phyloP scores from a whole-genome alignment of 371 early-diverging fungal species.

The Mortierella sp. region DNA sequence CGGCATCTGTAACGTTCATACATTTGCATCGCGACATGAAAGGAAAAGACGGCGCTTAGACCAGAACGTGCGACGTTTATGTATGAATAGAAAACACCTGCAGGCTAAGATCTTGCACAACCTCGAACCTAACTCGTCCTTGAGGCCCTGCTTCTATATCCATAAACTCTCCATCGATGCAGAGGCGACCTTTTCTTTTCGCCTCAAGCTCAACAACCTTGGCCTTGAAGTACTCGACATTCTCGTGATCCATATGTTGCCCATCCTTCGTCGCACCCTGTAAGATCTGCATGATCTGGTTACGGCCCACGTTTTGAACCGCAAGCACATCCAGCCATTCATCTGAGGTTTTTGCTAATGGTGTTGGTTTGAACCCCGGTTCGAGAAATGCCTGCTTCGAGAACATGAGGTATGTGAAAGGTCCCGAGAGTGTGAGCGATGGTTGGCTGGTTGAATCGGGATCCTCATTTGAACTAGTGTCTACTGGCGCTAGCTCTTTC shows the following conservation, averaged over 20 bases:
- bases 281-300: conserved; percentile 22
- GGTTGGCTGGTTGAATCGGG: not conserved
- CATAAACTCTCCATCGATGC: conserved; percentile 47
- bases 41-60: too few relatives aligned
- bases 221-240: conserved; percentile 41
- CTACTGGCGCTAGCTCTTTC: not conserved
- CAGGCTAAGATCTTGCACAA: conserved; percentile 7
- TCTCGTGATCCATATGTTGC: conserved; percentile 13
- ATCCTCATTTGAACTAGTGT: not conserved
- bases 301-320: conserved; percentile 30
- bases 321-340: conserved; percentile 44
- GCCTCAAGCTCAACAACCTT: conserved; percentile 35
- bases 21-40: too few relatives aligned
- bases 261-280: conserved; percentile 18
- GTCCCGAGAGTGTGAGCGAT: conserved; percentile 19
- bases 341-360: conserved; percentile 36
- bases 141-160: conserved; percentile 20
- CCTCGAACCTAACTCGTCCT: conserved; percentile 29
- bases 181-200: conserved; percentile 11
- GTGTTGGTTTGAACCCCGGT: conserved; percentile 38
- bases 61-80: not conserved
- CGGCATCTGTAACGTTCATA: too few relatives aligned
- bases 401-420: conserved; percentile 39
- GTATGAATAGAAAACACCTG: conserved; percentile 14
- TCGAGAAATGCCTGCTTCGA: conserved; percentile 34